Percentiles rank a stretch among this genome's conserved stretches.
phyloP scores from a whole-genome alignment of 2,329 filamentous ascomycete genomes.

The Zymoseptoria brevis region DNA sequence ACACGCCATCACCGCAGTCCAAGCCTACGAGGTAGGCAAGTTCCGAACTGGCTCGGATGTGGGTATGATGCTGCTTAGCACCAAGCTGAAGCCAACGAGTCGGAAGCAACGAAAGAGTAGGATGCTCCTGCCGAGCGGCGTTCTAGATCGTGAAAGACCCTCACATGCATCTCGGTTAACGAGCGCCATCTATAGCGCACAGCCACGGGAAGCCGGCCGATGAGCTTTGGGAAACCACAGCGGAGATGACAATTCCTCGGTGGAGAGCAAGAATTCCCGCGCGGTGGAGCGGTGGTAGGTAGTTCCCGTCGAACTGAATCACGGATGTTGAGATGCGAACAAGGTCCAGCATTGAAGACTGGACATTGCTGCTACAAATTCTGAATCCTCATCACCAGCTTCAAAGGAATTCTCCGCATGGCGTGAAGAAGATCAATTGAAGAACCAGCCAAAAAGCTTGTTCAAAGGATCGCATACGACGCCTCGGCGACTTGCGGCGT shows the following conservation, averaged over 20 bases:
- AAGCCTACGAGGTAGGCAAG: neutral
- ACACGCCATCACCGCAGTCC: neutral
- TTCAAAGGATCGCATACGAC: neutral
- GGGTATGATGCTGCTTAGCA: neutral
- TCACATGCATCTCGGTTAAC: neutral
- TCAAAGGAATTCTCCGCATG: too few species aligned
- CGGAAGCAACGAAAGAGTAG: neutral
- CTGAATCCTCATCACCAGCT: too few species aligned
- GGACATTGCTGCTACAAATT: too few species aligned
- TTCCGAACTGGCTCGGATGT: neutral
- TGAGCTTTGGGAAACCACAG: too few species aligned
- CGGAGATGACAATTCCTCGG: too few species aligned
- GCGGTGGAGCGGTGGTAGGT: too few species aligned
- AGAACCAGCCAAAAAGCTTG: too few species aligned
- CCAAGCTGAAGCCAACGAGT: neutral
- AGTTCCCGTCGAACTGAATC: too few species aligned
- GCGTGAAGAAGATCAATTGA: too few species aligned
- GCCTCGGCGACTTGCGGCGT: neutral
- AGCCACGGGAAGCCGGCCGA: neutral
- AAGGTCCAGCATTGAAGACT: too few species aligned
- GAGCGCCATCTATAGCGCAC: neutral
- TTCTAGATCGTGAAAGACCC: neutral
- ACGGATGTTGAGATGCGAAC: too few species aligned
- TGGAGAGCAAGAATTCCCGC: neutral
- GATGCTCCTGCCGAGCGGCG: neutral